Conservation (phyloP, 2,329 filamentous ascomycete species). For the Phialophora chinensis region DNA sequence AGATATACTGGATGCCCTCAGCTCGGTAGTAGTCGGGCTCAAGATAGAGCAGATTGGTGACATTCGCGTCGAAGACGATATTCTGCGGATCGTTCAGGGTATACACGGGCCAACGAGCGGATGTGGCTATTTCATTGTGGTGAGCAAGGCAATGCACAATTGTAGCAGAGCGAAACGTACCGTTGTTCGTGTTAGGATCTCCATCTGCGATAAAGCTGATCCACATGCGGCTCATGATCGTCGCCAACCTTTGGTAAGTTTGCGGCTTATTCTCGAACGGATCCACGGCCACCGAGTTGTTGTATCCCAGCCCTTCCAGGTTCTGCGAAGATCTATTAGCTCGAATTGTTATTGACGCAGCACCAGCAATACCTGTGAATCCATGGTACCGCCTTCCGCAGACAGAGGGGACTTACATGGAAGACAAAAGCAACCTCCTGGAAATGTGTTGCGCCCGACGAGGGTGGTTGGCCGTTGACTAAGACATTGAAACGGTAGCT, state of each 20-base stretch:
- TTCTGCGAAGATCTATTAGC: conserved; percentile 45
- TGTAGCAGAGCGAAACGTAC: conserved; percentile 2
- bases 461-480: conserved; percentile 51
- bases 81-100: conserved; percentile 48
- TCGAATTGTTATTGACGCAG: background rate
- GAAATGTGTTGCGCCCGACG: conserved; percentile 59
- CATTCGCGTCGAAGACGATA: conserved; percentile 59
- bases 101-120: conserved; percentile 54
- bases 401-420: conserved; percentile 38
- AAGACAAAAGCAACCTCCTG: conserved; percentile 63
- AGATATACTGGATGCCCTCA: conserved; percentile 41
- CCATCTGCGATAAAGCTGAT: conserved; percentile 56
- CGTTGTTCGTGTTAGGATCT: conserved; percentile 50
- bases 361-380: background rate
- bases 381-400: background rate
- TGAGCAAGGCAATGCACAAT: background rate
- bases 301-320: conserved; percentile 33
- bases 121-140: conserved; percentile 11
- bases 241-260: conserved; percentile 51
- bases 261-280: conserved; percentile 50
- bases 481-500: conserved; percentile 68
- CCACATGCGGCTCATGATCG: conserved; percentile 60
- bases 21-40: conserved; percentile 55
- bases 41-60: conserved; percentile 48
- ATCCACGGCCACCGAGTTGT: conserved; percentile 25